Conservation (phyloP, 345 rosid species). For the Geranium brycei region DNA sequence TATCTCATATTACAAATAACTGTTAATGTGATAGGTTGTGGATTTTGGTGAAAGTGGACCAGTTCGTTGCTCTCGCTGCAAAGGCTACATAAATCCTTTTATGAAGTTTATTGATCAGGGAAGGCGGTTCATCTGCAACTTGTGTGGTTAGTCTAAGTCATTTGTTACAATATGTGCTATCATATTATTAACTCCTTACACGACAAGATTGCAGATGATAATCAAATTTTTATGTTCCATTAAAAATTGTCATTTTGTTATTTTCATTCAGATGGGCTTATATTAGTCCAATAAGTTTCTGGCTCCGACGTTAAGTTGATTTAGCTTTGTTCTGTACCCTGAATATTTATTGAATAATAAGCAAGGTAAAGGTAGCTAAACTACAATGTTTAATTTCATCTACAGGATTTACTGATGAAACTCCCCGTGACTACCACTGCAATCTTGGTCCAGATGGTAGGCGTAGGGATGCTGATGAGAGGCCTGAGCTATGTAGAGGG, state of each 20-base stretch:
- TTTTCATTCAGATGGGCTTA: slow-evolving; percentile 1
- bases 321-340: slow-evolving; percentile 2
- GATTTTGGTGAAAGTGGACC: slow-evolving; percentile 94
- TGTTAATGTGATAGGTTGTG: slow-evolving; percentile 43
- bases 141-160: slow-evolving; percentile 28
- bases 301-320: neutral
- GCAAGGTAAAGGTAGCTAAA: slow-evolving; percentile 5
- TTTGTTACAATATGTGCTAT: neutral
- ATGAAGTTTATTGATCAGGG: slow-evolving; percentile 91
- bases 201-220: slow-evolving; percentile 1
- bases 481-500: slow-evolving; percentile 93
- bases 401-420: slow-evolving; percentile 70
- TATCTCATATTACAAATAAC: neutral
- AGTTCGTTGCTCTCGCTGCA: slow-evolving; percentile 86
- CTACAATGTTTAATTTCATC: slow-evolving; percentile 6
- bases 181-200: neutral
- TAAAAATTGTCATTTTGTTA: neutral
- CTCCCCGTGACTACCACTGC: slow-evolving; percentile 82
- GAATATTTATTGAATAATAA: neutral
- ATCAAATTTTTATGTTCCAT: slow-evolving; percentile 2
- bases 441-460: slow-evolving; percentile 86
- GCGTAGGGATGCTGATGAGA: slow-evolving; percentile 90
- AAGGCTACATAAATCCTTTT: slow-evolving; percentile 89
- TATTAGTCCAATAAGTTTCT: neutral
- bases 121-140: slow-evolving; percentile 71